Evolutionary conservation across 192 early-diverging fungal species (phyloP).

Genomic region (Backusella circina): DNA sequence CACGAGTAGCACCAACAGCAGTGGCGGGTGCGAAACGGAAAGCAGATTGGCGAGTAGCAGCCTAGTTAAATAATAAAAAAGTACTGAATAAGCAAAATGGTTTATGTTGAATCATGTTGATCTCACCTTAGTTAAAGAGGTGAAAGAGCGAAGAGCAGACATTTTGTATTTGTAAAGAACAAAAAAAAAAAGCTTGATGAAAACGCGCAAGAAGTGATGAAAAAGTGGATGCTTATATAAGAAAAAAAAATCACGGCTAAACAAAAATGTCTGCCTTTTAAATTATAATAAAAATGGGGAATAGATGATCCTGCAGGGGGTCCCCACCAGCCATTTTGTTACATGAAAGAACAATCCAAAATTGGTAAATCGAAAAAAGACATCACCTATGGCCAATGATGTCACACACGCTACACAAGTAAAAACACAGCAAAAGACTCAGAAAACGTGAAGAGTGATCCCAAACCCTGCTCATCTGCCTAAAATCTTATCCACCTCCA

Average conservation of each 20-base stretch:
- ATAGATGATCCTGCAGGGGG: not conserved
- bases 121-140: not conserved
- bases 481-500: not conserved
- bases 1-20: constrained; percentile 37
- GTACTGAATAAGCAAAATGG: not conserved
- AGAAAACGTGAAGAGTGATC: not conserved
- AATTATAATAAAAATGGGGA: not conserved
- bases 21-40: constrained; percentile 31
- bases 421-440: not conserved
- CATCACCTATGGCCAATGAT: not conserved
- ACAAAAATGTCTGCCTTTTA: not conserved
- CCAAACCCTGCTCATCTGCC: not conserved
- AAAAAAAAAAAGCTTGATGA: not conserved
- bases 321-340: not conserved
- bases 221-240: not conserved
- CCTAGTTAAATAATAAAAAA: not conserved
- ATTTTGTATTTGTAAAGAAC: not conserved
- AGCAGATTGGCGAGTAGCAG: not conserved
- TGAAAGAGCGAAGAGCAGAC: constrained; percentile 1
- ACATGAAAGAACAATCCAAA: not conserved
- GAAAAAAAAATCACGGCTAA: not conserved
- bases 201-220: not conserved
- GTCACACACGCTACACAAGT: not conserved
- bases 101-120: not conserved
- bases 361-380: not conserved